Evolutionary conservation across 306 rosid species (phyloP).

Genomic region (Quercus gilva): DNA sequence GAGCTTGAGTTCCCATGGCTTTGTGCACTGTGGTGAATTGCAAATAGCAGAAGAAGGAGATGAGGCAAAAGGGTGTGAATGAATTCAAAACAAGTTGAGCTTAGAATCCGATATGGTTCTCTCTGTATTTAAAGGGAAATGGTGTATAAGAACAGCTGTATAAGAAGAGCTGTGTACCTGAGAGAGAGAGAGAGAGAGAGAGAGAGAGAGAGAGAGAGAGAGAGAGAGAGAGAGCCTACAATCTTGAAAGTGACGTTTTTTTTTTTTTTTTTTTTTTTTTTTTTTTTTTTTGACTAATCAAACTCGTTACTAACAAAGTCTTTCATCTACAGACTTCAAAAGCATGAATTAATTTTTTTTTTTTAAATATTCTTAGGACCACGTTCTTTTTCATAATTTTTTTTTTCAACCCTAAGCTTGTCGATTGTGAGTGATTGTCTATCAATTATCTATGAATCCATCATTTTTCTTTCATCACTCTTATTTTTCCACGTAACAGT

Average conservation of each 20-base stretch:
- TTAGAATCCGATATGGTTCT: background rate
- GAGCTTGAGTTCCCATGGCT: constrained; percentile 48
- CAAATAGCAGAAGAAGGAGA: background rate
- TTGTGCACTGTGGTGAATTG: background rate
- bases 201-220: background rate
- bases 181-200: background rate
- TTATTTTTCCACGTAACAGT: fast-evolving
- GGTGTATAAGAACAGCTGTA: too few species aligned
- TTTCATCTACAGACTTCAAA: too few species aligned
- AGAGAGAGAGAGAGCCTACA: background rate
- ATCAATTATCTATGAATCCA: fast-evolving
- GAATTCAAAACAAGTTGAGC: background rate
- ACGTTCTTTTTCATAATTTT: too few species aligned
- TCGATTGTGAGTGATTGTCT: too few species aligned
- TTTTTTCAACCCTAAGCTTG: too few species aligned
- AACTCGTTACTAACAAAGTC: too few species aligned
- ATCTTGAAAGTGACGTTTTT: background rate
- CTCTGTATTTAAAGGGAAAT: background rate
- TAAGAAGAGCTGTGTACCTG: background rate
- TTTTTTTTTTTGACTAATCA: constrained; percentile 3
- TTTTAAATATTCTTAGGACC: too few species aligned
- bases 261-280: background rate
- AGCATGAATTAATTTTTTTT: too few species aligned
- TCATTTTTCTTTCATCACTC: fast-evolving
- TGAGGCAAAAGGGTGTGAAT: background rate